Conservation (phyloP, 306 rosid genomes). For the Cicer yamashitae region DNA sequence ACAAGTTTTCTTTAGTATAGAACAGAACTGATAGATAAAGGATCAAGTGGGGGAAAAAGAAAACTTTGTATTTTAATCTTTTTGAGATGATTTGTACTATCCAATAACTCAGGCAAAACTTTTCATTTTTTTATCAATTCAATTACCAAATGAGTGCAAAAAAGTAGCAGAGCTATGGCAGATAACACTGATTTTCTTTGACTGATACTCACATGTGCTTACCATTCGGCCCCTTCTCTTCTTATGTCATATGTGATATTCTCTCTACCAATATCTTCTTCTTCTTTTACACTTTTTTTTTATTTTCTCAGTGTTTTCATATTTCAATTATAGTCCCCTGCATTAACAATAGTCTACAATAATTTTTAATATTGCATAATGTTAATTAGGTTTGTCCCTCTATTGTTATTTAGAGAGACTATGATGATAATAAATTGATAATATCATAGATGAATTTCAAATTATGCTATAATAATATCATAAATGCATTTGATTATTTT, state of each 20-base stretch:
- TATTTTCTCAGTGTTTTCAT: constrained; percentile 18
- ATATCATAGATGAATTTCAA: too few relatives aligned
- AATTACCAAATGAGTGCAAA: constrained; percentile 38
- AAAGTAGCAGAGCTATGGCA: constrained; percentile 42
- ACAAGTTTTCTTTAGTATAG: constrained; percentile 2
- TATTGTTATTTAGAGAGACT: too few relatives aligned
- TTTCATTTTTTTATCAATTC: constrained; percentile 5
- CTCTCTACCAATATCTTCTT: neutral
- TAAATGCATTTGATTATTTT: too few relatives aligned
- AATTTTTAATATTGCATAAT: too few relatives aligned
- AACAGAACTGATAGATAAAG: constrained; percentile 26
- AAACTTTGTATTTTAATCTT: constrained; percentile 15
- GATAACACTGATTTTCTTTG: constrained; percentile 39
- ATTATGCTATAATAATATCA: too few relatives aligned
- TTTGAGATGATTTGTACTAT: constrained; percentile 16
- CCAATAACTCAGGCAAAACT: constrained; percentile 3
- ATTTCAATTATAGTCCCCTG: too few relatives aligned
- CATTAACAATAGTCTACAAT: too few relatives aligned
- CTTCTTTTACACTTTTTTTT: neutral
- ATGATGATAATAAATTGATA: too few relatives aligned
- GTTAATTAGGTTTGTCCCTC: too few relatives aligned
- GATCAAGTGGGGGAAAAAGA: constrained; percentile 7
- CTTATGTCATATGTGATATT: neutral
- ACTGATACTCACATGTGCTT: constrained; percentile 46
- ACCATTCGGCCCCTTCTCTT: constrained; percentile 30